Conservation (phyloP, 768 basidiomycete species). For the Russula sp. region DNA sequence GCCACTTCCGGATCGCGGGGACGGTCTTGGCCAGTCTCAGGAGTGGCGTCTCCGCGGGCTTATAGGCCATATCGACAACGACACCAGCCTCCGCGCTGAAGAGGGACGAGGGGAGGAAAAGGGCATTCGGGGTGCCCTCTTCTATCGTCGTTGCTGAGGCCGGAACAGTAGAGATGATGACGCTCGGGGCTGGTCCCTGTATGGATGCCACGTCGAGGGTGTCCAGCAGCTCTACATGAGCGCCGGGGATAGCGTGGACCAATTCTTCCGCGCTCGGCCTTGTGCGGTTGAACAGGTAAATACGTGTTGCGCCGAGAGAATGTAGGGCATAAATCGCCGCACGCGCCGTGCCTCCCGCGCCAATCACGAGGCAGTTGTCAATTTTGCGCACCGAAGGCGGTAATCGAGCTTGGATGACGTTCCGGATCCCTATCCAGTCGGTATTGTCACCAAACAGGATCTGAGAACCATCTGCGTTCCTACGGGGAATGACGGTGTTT, state of each 20-base stretch:
- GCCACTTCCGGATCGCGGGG: slow-evolving; percentile 48
- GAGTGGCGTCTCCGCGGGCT: slow-evolving; percentile 79
- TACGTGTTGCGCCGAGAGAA: slow-evolving; percentile 54
- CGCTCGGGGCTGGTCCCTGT: slow-evolving; percentile 45
- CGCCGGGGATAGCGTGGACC: slow-evolving; percentile 57
- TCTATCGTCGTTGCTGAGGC: slow-evolving; percentile 50
- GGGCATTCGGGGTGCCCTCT: slow-evolving; percentile 27
- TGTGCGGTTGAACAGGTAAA: slow-evolving; percentile 91
- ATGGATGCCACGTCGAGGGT: slow-evolving; percentile 49
- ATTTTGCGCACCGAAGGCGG: slow-evolving; percentile 33
- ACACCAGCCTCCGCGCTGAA: slow-evolving; percentile 60
- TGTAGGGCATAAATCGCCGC: slow-evolving; percentile 90
- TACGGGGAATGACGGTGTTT: slow-evolving; percentile 76
- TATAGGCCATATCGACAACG: slow-evolving; percentile 93
- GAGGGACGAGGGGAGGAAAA: slow-evolving; percentile 51
- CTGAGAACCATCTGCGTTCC: slow-evolving; percentile 36
- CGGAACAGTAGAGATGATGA: slow-evolving; percentile 89
- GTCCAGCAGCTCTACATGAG: slow-evolving; percentile 54
- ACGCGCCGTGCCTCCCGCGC: slow-evolving; percentile 91
- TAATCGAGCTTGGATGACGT: slow-evolving; percentile 44
- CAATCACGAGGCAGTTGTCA: slow-evolving; percentile 74
- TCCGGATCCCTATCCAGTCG: slow-evolving; percentile 86
- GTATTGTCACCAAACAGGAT: slow-evolving; percentile 90
- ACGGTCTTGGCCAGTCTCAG: slow-evolving; percentile 55
- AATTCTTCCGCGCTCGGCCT: slow-evolving; percentile 63